Evolutionary conservation across 1,284 basidiomycete genomes (phyloP).

Genomic region (Malassezia psittaci): DNA sequence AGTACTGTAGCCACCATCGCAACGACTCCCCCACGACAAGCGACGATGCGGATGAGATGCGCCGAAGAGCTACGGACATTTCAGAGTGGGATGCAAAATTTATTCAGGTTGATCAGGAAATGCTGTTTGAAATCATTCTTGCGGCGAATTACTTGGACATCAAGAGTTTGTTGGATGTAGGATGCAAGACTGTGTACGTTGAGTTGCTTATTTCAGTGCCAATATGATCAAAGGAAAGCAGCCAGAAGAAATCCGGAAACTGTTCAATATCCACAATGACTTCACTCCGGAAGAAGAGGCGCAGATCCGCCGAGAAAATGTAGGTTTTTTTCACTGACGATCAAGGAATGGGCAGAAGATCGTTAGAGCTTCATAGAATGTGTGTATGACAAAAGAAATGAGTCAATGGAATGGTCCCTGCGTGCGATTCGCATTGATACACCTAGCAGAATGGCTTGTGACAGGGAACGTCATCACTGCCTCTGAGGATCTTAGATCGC

Average conservation of each 20-base stretch:
- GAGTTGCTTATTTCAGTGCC: conserved; percentile 51
- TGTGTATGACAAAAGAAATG: background rate
- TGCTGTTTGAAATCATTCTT: conserved; percentile 97
- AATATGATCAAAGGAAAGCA: conserved; percentile 99
- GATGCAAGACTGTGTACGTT: conserved; percentile 82
- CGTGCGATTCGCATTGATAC: no score
- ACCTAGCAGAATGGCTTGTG: no score
- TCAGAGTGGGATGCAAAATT: conserved; percentile 99
- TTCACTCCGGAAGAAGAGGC: conserved; percentile 99
- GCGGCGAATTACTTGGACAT: conserved; percentile 99
- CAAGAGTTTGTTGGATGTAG: conserved; percentile 94
- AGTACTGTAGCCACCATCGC: conserved; percentile 98
- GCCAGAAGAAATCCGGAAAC: conserved; percentile 86
- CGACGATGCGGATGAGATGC: conserved; percentile 69
- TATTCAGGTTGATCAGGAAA: conserved; percentile 82
- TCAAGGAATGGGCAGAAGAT: conserved; percentile 45
- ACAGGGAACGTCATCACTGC: no score
- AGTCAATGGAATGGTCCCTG: background rate
- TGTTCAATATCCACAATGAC: conserved; percentile 70
- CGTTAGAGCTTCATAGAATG: conserved; percentile 19
- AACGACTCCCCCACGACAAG: conserved; percentile 84
- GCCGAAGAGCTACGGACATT: conserved; percentile 93
- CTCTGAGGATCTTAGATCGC: no score
- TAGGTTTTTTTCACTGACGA: conserved; percentile 17
- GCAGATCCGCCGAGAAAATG: conserved; percentile 99